Base-by-base conservation (phyloP, 108 stramenopile genomes). In the Skeletonema grethae region DNA sequence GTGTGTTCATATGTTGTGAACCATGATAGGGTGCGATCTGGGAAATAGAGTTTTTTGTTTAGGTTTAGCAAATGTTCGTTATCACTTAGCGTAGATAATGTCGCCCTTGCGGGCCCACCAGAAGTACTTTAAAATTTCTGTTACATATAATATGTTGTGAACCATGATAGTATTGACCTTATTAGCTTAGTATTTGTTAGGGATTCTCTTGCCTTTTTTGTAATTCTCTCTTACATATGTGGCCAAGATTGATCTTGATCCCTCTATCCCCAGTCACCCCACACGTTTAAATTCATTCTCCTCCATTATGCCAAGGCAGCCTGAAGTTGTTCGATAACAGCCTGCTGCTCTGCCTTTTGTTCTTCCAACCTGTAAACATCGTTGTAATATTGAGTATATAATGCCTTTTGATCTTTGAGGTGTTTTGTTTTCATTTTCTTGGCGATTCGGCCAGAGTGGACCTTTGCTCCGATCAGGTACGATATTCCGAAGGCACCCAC, bases 371-470 rank as follows among this genome's bases (percentile, higher is more conserved):
- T 85, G 79, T 93, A 93, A 15, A 96, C 92, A 75, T 96, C 95
- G 46, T 92, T 92, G 80, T 96, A 96, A 57, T 96, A 96, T 85
- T 93, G 92, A 38, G 91, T 90, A 77, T 96, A 96, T 9, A 93
- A 79, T 5, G 88, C 82, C 79, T 96, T 96, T 72, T 93, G 92
- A 68, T 96, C 95, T 74, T 92, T 82, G 68, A 87, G 79, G 81
- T 92, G 91, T 56, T 87, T 86, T 48, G 78, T 76, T 69, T 92
- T 92, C 58, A 96, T 78, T 68, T 93, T 90, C 70, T 90, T 93
- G 28, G 82, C 61, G 60, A 86, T 72, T 5, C 89, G 79, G 16
- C 84, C 77, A 1, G 86, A 81, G 63, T 95, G 91, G 41, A 91
- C 58, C 65, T 90, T 91, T 22, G 87, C 87, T 9, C 91, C 94